A percentile compares a stretch with the other conserved stretches of the same genome.
phyloP scores from a whole-genome alignment of 805 yeast genomes.

The Kodamaea neixiangensis region DNA sequence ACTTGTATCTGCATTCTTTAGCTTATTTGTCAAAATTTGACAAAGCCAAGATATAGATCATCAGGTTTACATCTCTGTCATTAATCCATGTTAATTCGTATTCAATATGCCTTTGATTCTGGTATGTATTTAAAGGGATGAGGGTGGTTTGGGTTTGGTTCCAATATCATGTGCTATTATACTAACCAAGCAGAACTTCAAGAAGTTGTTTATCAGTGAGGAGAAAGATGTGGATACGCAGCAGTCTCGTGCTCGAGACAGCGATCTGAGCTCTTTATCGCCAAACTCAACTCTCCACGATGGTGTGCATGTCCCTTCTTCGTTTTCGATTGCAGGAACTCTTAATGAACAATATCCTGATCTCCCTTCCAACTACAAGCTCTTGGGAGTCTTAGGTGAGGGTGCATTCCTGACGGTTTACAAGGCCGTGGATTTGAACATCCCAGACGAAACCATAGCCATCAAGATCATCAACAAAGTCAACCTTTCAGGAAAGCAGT shows the following conservation, averaged over 20 bases:
- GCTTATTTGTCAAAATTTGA: background rate
- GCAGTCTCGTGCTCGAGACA: background rate
- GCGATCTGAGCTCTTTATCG: background rate
- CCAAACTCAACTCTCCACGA: background rate
- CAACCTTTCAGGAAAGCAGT: conserved; percentile 51
- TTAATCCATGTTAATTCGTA: conserved; percentile 1
- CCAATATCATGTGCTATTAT: too few relatives aligned
- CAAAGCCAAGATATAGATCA: background rate
- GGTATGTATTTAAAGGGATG: conserved; percentile 14
- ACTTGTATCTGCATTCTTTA: background rate
- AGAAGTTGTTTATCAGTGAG: conserved; percentile 14
- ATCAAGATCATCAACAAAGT: conserved; percentile 72
- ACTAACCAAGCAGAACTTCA: conserved; percentile 16
- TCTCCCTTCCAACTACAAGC: conserved; percentile 32
- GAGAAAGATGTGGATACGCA: background rate
- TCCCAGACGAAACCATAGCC: conserved; percentile 55
- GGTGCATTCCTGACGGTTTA: conserved; percentile 92
- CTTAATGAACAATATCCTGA: conserved; percentile 18
- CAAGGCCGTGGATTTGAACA: conserved; percentile 56
- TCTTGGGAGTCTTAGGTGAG: conserved; percentile 55
- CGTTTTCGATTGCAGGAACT: conserved; percentile 13
- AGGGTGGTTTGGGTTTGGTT: too few relatives aligned
- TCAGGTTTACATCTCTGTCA: background rate
- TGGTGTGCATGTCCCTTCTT: conserved; percentile 1
- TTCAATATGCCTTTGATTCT: conserved; percentile 14